A percentile compares a stretch with the other conserved stretches of the same genome.
These are phyloP conservation scores for Ophiostoma perfectum DNA, from an alignment of 2,329 filamentous ascomycete genomes.

Conservation along the genomic window DNA sequence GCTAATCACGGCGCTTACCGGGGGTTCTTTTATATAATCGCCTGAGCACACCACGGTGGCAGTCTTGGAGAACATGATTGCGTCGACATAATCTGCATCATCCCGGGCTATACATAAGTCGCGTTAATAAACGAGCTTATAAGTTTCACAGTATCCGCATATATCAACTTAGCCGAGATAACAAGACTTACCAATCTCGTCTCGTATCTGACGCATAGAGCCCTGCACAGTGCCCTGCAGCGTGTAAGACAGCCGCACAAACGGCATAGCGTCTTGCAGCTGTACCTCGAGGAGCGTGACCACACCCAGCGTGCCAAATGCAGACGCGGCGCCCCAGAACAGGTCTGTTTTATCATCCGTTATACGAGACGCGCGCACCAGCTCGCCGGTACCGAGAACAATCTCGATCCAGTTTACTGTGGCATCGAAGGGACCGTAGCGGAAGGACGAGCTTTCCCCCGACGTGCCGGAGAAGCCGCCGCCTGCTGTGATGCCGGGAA, in stretches of 20 bases:
- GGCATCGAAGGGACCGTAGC: slow-evolving; percentile 60
- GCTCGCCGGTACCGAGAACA: slow-evolving; percentile 53
- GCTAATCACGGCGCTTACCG: slow-evolving; percentile 33
- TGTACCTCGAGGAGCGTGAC: slow-evolving; percentile 55
- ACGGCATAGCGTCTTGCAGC: slow-evolving; percentile 48
- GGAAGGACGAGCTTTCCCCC: slow-evolving; percentile 62
- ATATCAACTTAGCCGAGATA: not conserved
- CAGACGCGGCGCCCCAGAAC: slow-evolving; percentile 54
- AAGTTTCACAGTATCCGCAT: not conserved
- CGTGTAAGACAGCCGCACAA: slow-evolving; percentile 52
- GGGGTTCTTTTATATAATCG: slow-evolving; percentile 45
- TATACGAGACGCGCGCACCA: slow-evolving; percentile 43
- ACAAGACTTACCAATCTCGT: slow-evolving; percentile 24
- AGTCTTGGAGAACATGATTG: slow-evolving; percentile 55
- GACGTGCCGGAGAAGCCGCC: slow-evolving; percentile 62
- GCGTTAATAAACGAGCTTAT: not conserved
- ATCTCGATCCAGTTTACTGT: slow-evolving; percentile 60
- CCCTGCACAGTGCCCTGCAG: slow-evolving; percentile 39
- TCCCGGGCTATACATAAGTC: slow-evolving; percentile 8
- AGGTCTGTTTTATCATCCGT: slow-evolving; percentile 44
- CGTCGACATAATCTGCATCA: slow-evolving; percentile 59
- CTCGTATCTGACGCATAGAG: slow-evolving; percentile 39
- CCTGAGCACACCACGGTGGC: slow-evolving; percentile 58
- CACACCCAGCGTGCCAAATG: slow-evolving; percentile 56
- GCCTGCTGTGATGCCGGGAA: slow-evolving; percentile 63